phyloP scores from a whole-genome alignment of 2,329 filamentous ascomycete genomes.

The Fusarium xylarioides region DNA sequence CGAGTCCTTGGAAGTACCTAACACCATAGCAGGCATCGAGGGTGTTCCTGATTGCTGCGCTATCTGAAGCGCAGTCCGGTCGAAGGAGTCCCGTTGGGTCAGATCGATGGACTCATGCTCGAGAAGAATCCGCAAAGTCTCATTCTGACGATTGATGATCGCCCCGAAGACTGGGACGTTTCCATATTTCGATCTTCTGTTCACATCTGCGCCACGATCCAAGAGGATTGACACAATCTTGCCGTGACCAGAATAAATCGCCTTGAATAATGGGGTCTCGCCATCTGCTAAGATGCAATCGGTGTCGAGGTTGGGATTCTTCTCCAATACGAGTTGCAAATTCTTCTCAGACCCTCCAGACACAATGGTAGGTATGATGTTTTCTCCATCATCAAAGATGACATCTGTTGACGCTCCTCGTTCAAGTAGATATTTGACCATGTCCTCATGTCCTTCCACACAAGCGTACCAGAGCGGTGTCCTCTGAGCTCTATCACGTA shows the following conservation, averaged over 20 bases:
- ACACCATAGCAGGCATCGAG: slow-evolving; percentile 14
- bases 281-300: slow-evolving; percentile 8
- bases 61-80: slow-evolving; percentile 17
- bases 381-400: slow-evolving; percentile 10
- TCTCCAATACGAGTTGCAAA: slow-evolving; percentile 20
- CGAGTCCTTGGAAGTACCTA: slow-evolving; percentile 8
- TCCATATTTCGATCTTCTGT: slow-evolving; percentile 9
- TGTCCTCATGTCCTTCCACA: slow-evolving; percentile 10
- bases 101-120: slow-evolving; percentile 15
- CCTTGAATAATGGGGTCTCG: slow-evolving; percentile 19
- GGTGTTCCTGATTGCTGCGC: slow-evolving; percentile 8
- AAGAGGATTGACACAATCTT: slow-evolving; percentile 16
- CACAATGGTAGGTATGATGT: slow-evolving; percentile 15
- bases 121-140: slow-evolving; percentile 7
- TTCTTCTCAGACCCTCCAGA: slow-evolving; percentile 19
- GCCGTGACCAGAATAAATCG: background rate
- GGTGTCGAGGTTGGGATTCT: slow-evolving; percentile 21
- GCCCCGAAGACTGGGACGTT: slow-evolving; percentile 19
- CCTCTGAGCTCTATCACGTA: slow-evolving; percentile 6
- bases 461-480: slow-evolving; percentile 31
- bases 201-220: slow-evolving; percentile 23
- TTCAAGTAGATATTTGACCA: slow-evolving; percentile 29
- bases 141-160: slow-evolving; percentile 11
- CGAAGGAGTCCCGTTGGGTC: slow-evolving; percentile 16
- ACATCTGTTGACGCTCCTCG: slow-evolving; percentile 16